Evolutionary conservation across 2,329 filamentous ascomycete species (phyloP), one percentile per base, ranked within the genome.

Genomic region (Calonectria fujianensis): DNA sequence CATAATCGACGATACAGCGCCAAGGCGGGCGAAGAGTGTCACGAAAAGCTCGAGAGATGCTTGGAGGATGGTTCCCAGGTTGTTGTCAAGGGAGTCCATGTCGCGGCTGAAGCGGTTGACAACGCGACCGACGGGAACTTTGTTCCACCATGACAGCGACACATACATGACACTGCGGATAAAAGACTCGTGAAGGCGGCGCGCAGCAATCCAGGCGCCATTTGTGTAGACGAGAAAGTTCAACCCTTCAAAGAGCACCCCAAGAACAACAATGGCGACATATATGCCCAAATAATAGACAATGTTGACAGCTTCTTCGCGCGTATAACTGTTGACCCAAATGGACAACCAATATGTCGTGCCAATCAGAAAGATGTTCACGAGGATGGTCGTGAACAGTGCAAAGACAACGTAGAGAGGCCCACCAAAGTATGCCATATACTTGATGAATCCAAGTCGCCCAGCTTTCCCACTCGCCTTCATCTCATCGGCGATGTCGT

Each of bases 181-280:
- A 67, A 91, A 88, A 67, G 86, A 86, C 16, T 85, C 84, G 81
- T 92, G 90, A 54, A 91, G 86, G 52, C 82, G 85, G 39, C 86
- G 85, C 1, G 90, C 90, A 2, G 90, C 90, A n/a, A 85, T 83
- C 90, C 90, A 92, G 10, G 87, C 87, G n/a, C 90, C 90, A 75
- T 87, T 88, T 78, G 89, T 88, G 77, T 90, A 91, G 27, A 87
- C 82, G 54, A 89, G 79, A 63, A 87, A 86, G 69, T 84, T 84
- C 31, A 86, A 61, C 6, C 84, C 87, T 41, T 84, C 86, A 45
- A 88, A 83, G 1, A 87, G 52, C 14, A 86, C 82, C 67, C 86
- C 90, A 0, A 83, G 79, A 11, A 89, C 74, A 2, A 87, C 87
- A 63, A 89, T 83, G 4, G 81, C 84, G 0, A 87, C 86, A 70